These are phyloP conservation scores for Coprinopsis sp. DNA, from an alignment of 768 basidiomycete genomes.

Conservation along the genomic window DNA sequence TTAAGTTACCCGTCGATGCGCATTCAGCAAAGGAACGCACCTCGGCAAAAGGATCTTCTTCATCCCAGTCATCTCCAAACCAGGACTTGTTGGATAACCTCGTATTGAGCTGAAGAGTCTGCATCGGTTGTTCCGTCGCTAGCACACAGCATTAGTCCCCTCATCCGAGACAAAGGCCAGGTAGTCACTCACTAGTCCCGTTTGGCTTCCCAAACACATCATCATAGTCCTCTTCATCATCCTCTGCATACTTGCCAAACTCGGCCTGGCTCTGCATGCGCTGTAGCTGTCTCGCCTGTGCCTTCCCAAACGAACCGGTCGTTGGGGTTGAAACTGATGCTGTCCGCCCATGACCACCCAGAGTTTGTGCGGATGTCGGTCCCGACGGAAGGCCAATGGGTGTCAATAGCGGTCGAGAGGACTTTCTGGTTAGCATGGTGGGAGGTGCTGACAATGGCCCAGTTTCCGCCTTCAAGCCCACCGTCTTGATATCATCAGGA, in stretches of 20 bases:
- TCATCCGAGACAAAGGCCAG: neutral
- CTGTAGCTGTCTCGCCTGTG: constrained; percentile 52
- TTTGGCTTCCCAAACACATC: constrained; percentile 86
- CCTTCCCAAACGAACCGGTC: constrained; percentile 60
- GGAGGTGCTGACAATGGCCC: constrained; percentile 68
- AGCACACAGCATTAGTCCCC: constrained; percentile 1
- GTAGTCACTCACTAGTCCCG: constrained; percentile 50
- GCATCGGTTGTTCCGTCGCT: constrained; percentile 58
- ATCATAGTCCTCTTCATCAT: constrained; percentile 88
- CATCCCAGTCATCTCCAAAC: constrained; percentile 82
- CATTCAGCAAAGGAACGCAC: constrained; percentile 30
- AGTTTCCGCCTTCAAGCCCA: constrained; percentile 52
- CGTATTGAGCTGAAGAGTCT: constrained; percentile 82
- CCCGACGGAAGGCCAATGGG: constrained; percentile 31
- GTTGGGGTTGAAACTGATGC: constrained; percentile 47
- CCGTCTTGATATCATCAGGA: constrained; percentile 82
- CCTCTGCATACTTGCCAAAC: constrained; percentile 84
- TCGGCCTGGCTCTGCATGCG: constrained; percentile 55
- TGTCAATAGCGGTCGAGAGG: constrained; percentile 47
- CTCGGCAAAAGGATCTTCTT: constrained; percentile 96
- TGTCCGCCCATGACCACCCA: constrained; percentile 49
- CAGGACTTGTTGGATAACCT: constrained; percentile 87
- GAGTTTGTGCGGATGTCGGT: constrained; percentile 25
- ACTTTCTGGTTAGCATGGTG: constrained; percentile 47
- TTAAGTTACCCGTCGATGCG: neutral